phyloP scores from a whole-genome alignment of 2,329 filamentous ascomycete genomes.

The Penicillium sp. region DNA sequence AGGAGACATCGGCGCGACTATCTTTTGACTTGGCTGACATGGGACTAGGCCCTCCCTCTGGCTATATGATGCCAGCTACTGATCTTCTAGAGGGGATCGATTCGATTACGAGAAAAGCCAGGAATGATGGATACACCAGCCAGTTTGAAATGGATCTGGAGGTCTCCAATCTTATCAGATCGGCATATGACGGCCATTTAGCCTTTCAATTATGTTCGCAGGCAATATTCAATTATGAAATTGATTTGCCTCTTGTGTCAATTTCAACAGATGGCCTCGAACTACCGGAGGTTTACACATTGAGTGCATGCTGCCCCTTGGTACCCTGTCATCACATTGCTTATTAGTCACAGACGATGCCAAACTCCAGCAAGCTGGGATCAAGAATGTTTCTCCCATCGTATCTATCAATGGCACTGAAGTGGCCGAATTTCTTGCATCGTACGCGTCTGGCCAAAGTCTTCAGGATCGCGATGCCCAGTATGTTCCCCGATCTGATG shows the following conservation, averaged over 20 bases:
- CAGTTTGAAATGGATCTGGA: constrained; percentile 60
- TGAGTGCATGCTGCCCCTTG: constrained; percentile 13
- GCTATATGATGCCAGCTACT: constrained; percentile 52
- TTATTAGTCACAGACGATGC: constrained; percentile 21
- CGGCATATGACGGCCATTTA: constrained; percentile 65
- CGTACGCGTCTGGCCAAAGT: constrained; percentile 50
- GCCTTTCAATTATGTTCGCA: constrained; percentile 31
- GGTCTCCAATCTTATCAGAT: constrained; percentile 56
- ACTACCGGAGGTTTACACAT: constrained; percentile 57
- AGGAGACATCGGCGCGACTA: neutral
- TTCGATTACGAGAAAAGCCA: constrained; percentile 48
- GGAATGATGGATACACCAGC: constrained; percentile 48
- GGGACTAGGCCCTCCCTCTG: constrained; percentile 49
- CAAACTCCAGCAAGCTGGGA: constrained; percentile 16
- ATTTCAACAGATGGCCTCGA: constrained; percentile 62
- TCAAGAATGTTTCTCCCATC: constrained; percentile 51
- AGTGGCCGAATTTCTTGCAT: constrained; percentile 48
- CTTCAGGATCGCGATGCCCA: constrained; percentile 61
- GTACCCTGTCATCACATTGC: neutral
- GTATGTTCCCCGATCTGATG: constrained; percentile 34
- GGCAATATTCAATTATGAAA: constrained; percentile 50
- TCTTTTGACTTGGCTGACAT: constrained; percentile 8
- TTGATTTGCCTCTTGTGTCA: constrained; percentile 55
- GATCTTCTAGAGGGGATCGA: constrained; percentile 54
- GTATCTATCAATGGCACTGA: constrained; percentile 60